Evolutionary conservation across 106 monocot genomes (phyloP).

Genomic region (Ottelia alismoides): DNA sequence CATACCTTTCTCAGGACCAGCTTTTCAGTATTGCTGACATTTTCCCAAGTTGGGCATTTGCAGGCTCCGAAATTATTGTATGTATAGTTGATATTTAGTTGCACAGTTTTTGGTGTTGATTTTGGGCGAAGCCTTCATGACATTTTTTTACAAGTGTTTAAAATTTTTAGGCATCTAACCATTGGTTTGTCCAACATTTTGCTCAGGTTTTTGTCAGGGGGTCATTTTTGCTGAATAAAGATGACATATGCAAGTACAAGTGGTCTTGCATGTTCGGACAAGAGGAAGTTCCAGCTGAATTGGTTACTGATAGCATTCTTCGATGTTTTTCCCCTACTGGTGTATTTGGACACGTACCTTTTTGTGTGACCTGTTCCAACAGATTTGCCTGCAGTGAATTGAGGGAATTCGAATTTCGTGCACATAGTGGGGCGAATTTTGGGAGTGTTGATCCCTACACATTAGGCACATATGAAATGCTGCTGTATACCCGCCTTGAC

Average conservation of each 20-base stretch:
- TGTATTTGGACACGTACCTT: slow-evolving; percentile 68
- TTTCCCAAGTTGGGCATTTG: slow-evolving; percentile 62
- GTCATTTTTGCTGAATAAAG: slow-evolving; percentile 57
- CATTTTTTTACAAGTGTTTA: too few species aligned
- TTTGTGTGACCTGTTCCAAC: slow-evolving; percentile 86
- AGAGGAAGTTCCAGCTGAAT: slow-evolving; percentile 75
- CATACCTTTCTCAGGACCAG: slow-evolving; percentile 70
- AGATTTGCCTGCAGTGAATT: slow-evolving; percentile 90
- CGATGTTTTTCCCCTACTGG: slow-evolving; percentile 59
- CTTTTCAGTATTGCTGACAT: slow-evolving; percentile 75
- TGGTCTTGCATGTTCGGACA: slow-evolving; percentile 99
- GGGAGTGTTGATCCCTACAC: slow-evolving; percentile 22
- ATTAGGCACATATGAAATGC: slow-evolving; percentile 21
- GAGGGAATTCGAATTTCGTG: slow-evolving; percentile 78
- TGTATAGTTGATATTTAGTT: not conserved
- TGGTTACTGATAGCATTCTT: slow-evolving; percentile 61
- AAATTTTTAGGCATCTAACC: too few species aligned
- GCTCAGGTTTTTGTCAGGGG: slow-evolving; percentile 53
- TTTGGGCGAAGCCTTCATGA: too few species aligned
- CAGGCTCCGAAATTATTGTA: slow-evolving; percentile 47
- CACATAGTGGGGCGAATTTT: slow-evolving; percentile 15
- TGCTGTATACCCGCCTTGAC: slow-evolving; percentile 55
- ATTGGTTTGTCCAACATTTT: too few species aligned
- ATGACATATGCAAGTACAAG: slow-evolving; percentile 39
- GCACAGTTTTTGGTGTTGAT: too few species aligned